A percentile compares a stretch with the other conserved stretches of the same genome.
Evolutionary conservation across 2,329 filamentous ascomycete genomes (phyloP).

Genomic region (Fusarium temperatum): DNA sequence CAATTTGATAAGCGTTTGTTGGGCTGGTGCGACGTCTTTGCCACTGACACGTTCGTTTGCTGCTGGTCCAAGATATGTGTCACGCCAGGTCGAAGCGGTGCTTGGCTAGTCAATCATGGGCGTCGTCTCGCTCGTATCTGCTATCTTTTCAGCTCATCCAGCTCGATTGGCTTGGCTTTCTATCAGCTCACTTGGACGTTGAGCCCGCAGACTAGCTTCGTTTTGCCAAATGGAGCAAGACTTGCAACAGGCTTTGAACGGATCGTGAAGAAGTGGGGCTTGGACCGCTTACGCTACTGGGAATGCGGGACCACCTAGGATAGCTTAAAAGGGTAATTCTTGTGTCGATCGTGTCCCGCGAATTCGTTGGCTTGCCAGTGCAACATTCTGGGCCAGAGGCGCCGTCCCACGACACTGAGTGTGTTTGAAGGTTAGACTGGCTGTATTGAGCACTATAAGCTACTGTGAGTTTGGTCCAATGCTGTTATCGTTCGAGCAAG

Average conservation of each 20-base stretch:
- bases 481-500: background rate
- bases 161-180: background rate
- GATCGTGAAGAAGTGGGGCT: background rate
- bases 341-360: fast-evolving
- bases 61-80: fast-evolving
- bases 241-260: no score
- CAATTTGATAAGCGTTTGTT: fast-evolving
- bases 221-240: background rate
- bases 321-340: background rate
- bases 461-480: fast-evolving
- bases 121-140: background rate
- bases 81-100: fast-evolving
- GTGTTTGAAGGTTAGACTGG: background rate
- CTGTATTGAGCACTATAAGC: background rate
- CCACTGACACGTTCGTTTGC: background rate
- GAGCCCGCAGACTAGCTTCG: background rate
- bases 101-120: background rate
- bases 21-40: background rate
- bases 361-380: background rate
- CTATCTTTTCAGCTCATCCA: background rate
- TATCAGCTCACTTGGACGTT: no score
- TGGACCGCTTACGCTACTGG: background rate
- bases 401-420: fast-evolving
- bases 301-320: background rate
- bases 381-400: background rate